Base-by-base conservation (phyloP, 495 filamentous ascomycete species). In the Ascobolus immersus region DNA sequence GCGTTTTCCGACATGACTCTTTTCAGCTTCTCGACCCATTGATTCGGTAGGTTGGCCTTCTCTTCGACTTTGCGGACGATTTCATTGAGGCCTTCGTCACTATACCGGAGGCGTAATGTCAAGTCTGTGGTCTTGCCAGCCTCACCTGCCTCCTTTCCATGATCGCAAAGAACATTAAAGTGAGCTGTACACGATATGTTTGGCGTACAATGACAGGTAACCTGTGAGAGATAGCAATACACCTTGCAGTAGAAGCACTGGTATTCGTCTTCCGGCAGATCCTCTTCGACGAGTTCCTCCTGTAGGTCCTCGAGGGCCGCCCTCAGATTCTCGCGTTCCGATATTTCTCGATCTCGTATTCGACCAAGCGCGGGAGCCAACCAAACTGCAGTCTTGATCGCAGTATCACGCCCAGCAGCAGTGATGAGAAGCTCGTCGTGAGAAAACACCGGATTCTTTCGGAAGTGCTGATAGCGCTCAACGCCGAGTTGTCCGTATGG, bases 381-480 rank as follows among this genome's bases (percentile, higher is more conserved):
- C 73, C 86, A 96, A 52, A 82, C 90, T 2, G 86, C 80, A 12
- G 82, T 93, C 41, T 81, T 73, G 35, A 96, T 94, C 0, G 76
- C 75, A 22, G 73, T 61, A 40, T 86, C 77, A 24, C 73, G 62
- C 23, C 62, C 62, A 15, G 75, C 73, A 38, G 57, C 86, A 2
- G 86, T 89, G 49, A 89, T 70, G 4, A 96, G 58, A n/a, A 96
- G 54, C 51, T 94, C 86, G 50, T 96, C 86, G 37, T 96, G 86
- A 2, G 86, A 93, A 51, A 96, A 96, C 50, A 84, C 92, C 0
- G 86, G 81, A 41, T 90, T 79, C 24, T 80, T 66, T 37, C 86
- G 70, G 53, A 92, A 96, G 14, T 67, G 66, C 44, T 86, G 77
- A 18, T 94, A 62, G 33, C 84, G 65, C 43, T 81, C 68, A 4